A percentile compares a stretch with the other conserved stretches of the same genome.
Conservation (phyloP, 1,139 yeast genomes). For the Kluyveromyces sp. region DNA sequence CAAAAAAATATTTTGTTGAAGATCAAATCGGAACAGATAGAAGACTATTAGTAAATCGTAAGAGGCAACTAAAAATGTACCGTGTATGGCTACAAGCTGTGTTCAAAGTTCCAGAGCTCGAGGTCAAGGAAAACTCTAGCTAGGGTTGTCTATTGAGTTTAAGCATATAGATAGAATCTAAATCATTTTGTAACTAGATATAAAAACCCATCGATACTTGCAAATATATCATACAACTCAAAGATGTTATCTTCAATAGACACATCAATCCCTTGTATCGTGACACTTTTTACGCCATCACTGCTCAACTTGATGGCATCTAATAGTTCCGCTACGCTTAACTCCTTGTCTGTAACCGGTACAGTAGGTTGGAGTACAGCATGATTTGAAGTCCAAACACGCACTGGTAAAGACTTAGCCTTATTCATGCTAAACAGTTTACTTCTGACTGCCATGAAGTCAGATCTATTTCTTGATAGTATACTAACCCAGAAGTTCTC, state of each 20-base stretch:
- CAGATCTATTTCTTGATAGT: slow-evolving; percentile 23
- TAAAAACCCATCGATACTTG: slow-evolving; percentile 69
- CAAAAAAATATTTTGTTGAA: slow-evolving; percentile 48
- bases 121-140: no score
- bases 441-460: slow-evolving; percentile 33
- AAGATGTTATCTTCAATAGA: slow-evolving; percentile 40
- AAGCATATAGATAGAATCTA: no score
- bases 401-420: slow-evolving; percentile 42
- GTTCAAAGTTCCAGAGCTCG: slow-evolving; percentile 40
- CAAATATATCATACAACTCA: slow-evolving; percentile 47
- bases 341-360: not conserved
- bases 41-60: slow-evolving; percentile 82
- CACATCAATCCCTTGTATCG: slow-evolving; percentile 56
- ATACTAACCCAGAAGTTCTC: slow-evolving; percentile 50
- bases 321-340: not conserved
- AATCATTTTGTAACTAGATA: slow-evolving; percentile 36
- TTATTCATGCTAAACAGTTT: slow-evolving; percentile 15
- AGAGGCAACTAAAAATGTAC: slow-evolving; percentile 89
- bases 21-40: slow-evolving; percentile 82
- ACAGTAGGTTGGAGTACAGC: not conserved
- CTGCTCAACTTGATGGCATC: not conserved
- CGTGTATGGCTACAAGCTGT: slow-evolving; percentile 96
- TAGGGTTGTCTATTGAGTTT: no score
- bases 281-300: not conserved
- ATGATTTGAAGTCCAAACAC: not conserved